Conservation (phyloP, 192 early-diverging fungal species). For the Backusella tarrabulga region DNA sequence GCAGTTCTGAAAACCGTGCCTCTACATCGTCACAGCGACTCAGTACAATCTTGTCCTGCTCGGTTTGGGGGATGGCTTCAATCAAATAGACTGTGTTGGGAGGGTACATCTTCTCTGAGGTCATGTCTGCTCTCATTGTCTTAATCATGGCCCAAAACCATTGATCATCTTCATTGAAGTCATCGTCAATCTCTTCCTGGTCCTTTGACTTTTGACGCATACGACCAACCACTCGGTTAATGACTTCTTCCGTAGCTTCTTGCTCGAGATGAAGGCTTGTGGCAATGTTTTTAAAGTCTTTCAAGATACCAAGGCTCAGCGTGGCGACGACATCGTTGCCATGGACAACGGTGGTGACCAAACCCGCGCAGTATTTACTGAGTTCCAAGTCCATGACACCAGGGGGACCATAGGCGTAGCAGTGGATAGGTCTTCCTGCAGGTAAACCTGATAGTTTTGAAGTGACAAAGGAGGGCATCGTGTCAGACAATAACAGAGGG, state of each 20-base stretch:
- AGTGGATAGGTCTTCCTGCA: conserved; percentile 71
- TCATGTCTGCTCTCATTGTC: conserved; percentile 82
- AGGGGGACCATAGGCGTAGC: conserved; percentile 83
- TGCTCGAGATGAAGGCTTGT: conserved; percentile 58
- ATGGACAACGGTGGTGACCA: conserved; percentile 83
- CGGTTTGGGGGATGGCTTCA: conserved; percentile 50
- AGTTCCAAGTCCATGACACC: conserved; percentile 69
- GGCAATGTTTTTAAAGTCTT: conserved; percentile 76
- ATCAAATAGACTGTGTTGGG: conserved; percentile 70
- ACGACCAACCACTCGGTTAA: conserved; percentile 53
- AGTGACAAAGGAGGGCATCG: conserved; percentile 59
- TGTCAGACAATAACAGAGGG: conserved; percentile 31
- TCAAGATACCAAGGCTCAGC: conserved; percentile 71
- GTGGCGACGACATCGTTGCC: conserved; percentile 77
- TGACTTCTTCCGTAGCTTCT: conserved; percentile 62
- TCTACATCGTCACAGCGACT: conserved; percentile 74
- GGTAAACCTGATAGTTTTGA: conserved; percentile 64
- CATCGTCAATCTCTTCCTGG: conserved; percentile 16
- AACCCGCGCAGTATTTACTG: conserved; percentile 59
- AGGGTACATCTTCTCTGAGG: conserved; percentile 82
- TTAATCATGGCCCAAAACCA: conserved; percentile 85
- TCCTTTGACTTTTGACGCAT: conserved; percentile 27
- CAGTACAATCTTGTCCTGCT: conserved; percentile 47
- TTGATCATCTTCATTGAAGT: conserved; percentile 56
- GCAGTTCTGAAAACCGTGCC: conserved; percentile 73